Conservation (phyloP, 345 rosid species). For the Draba incana region DNA sequence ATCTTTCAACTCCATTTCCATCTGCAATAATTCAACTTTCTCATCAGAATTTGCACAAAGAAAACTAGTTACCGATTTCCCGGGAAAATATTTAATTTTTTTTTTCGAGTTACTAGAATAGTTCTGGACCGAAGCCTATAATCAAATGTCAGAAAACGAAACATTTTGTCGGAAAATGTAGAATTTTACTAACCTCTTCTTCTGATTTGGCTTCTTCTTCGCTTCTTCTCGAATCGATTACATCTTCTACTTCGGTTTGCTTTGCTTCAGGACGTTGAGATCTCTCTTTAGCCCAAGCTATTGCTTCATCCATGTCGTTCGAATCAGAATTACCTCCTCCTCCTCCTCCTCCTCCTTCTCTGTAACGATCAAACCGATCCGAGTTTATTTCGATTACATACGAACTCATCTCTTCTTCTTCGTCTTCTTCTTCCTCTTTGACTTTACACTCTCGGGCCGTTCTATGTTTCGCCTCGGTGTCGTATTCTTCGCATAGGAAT, state of each 20-base stretch:
- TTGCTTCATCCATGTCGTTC: slow-evolving; percentile 44
- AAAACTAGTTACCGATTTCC: neutral
- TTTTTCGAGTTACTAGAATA: too few species aligned
- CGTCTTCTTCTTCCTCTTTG: slow-evolving; percentile 50
- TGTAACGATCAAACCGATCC: slow-evolving; percentile 58
- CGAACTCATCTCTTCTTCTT: slow-evolving; percentile 77
- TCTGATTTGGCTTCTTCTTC: slow-evolving; percentile 47
- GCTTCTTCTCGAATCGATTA: slow-evolving; percentile 31
- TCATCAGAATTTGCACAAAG: slow-evolving; percentile 20
- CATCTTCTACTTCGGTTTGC: slow-evolving; percentile 49
- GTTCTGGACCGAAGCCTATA: too few species aligned
- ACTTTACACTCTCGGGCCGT: slow-evolving; percentile 23
- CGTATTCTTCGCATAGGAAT: slow-evolving; percentile 49
- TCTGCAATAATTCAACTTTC: slow-evolving; percentile 41
- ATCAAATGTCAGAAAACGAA: too few species aligned
- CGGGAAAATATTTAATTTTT: too few species aligned
- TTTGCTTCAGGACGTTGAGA: slow-evolving; percentile 41
- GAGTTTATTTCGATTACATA: slow-evolving; percentile 87
- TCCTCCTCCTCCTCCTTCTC: slow-evolving; percentile 60
- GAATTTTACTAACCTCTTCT: slow-evolving; percentile 44
- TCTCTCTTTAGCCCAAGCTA: slow-evolving; percentile 48
- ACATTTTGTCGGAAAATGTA: neutral
- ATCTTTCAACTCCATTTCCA: slow-evolving; percentile 59
- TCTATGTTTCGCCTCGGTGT: slow-evolving; percentile 41
- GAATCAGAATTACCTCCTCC: slow-evolving; percentile 43